These are phyloP conservation scores for Saposhnikovia divaricata DNA, from an alignment of 129 eudicot genomes.

Conservation along the genomic window DNA sequence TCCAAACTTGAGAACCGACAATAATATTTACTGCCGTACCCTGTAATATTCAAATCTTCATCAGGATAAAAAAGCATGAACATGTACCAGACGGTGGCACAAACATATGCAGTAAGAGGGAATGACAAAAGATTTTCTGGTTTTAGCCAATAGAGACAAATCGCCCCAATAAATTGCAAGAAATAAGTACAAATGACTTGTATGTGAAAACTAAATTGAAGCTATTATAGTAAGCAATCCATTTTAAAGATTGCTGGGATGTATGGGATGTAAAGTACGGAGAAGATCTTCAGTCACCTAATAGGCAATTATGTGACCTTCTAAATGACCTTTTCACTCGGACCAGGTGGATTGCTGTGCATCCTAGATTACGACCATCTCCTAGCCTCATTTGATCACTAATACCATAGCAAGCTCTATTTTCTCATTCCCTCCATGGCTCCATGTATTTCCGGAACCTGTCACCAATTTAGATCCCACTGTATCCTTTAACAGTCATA, in stretches of 20 bases:
- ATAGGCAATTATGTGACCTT: neutral
- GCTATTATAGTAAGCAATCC: neutral
- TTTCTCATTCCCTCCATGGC: too few relatives aligned
- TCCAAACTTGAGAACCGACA: slow-evolving; percentile 97
- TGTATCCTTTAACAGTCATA: neutral
- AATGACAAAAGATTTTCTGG: neutral
- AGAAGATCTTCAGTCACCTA: neutral
- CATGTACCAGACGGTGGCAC: neutral
- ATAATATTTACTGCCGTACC: slow-evolving; percentile 78
- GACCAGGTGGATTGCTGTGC: neutral
- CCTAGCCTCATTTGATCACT: neutral
- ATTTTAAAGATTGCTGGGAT: neutral
- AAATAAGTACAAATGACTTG: neutral
- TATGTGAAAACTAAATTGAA: neutral
- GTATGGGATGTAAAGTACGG: neutral
- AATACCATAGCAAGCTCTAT: neutral
- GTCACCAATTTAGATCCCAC: too few relatives aligned
- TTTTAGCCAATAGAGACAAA: neutral
- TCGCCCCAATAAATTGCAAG: neutral
- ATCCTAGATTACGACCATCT: neutral
- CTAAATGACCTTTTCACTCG: neutral
- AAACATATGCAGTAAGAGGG: neutral
- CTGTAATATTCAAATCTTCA: slow-evolving; percentile 34
- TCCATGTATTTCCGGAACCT: too few relatives aligned
- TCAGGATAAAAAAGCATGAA: neutral